These are phyloP conservation scores for Brassica juncea DNA, from an alignment of 345 rosid genomes.

Conservation along the genomic window DNA sequence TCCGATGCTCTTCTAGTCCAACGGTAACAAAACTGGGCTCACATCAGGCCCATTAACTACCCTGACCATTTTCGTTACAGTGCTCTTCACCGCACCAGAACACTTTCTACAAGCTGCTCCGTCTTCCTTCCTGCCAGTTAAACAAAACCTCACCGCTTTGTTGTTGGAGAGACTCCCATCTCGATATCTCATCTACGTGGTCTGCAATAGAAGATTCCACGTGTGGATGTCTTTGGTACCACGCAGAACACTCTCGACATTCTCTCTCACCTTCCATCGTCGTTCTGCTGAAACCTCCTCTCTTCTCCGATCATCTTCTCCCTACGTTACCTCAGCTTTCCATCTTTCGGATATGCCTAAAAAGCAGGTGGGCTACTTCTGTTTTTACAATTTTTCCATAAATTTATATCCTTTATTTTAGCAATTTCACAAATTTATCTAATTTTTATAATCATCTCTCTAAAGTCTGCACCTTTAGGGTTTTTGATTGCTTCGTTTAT, in stretches of 20 bases:
- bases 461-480: neutral
- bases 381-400: too few species aligned
- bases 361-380: slow-evolving; percentile 40
- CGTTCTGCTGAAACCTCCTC: too few species aligned
- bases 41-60: neutral
- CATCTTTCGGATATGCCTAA: slow-evolving; percentile 44
- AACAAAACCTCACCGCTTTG: neutral
- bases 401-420: neutral
- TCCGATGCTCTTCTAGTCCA: neutral
- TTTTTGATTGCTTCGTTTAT: slow-evolving; percentile 12
- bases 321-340: slow-evolving; percentile 32
- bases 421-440: neutral
- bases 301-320: slow-evolving; percentile 42
- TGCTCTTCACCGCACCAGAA: slow-evolving; percentile 14
- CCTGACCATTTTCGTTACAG: neutral
- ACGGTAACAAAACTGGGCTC: neutral
- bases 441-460: neutral
- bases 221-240: slow-evolving; percentile 45
- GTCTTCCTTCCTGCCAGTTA: slow-evolving; percentile 10
- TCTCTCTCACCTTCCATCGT: neutral
- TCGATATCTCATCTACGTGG: neutral
- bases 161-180: neutral
- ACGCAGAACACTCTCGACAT: slow-evolving; percentile 43
- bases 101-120: neutral
- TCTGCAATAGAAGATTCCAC: slow-evolving; percentile 14